These are phyloP conservation scores for Trichophyton verrucosum DNA, from an alignment of 2,329 filamentous ascomycete genomes.

Conservation along the genomic window DNA sequence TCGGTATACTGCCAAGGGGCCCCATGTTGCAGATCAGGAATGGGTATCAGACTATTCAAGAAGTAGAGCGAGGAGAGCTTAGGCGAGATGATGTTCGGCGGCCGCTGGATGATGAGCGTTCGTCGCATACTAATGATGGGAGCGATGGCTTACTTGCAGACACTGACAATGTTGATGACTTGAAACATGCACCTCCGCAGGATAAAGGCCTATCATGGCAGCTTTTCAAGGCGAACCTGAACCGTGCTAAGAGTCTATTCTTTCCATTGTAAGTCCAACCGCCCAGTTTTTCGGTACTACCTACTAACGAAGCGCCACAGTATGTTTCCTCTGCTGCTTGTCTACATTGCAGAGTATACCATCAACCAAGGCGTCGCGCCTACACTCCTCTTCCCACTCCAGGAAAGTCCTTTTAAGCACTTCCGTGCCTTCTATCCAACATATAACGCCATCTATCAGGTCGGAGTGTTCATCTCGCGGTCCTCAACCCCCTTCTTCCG, in stretches of 20 bases:
- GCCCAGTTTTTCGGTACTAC: conserved; percentile 4
- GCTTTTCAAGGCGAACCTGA: conserved; percentile 42
- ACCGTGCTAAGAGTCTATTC: conserved; percentile 57
- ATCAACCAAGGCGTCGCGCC: conserved; percentile 93
- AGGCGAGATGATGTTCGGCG: not conserved
- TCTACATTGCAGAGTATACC: conserved; percentile 92
- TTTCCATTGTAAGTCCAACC: conserved; percentile 47
- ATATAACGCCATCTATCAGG: conserved; percentile 88
- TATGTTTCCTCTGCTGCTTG: conserved; percentile 83
- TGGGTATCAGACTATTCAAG: conserved; percentile 44
- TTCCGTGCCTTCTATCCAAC: conserved; percentile 87
- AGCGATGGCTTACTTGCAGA: conserved; percentile 23
- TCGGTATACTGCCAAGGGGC: conserved; percentile 59
- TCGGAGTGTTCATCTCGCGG: conserved; percentile 87
- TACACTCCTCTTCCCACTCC: conserved; percentile 73
- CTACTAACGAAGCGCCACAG: conserved; percentile 22
- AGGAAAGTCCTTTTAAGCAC: conserved; percentile 61
- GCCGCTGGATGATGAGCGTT: conserved; percentile 26
- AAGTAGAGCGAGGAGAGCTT: conserved; percentile 23
- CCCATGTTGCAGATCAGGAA: conserved; percentile 44
- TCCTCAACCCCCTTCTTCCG: conserved; percentile 81
- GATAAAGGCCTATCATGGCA: conserved; percentile 17
- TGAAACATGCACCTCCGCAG: not conserved
- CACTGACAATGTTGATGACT: conserved; percentile 7
- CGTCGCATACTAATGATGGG: conserved; percentile 18